Base-by-base conservation (phyloP, 2,329 filamentous ascomycete genomes). In the Lecanicillium sp. region DNA sequence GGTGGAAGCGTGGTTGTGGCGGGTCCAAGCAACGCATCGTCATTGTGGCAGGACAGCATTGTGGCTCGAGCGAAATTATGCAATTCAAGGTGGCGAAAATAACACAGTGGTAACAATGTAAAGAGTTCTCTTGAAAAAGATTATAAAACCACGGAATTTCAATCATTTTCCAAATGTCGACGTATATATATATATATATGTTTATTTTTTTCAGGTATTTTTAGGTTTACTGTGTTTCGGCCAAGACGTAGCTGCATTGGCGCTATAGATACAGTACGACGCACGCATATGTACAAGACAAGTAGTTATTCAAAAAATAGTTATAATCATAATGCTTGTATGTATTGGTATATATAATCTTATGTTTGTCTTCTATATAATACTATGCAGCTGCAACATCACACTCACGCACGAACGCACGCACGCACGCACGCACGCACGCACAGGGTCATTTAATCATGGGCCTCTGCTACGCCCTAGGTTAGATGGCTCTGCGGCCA, bases 401-500 rank as follows among this genome's bases (percentile, higher is more conserved):
- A 15, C 14, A 10, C 32, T 52, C 45, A 51, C 23, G 49, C 54
- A n/a, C n/a, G n/a, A n/a, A n/a, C n/a, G n/a, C n/a, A n/a, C n/a
- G n/a, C n/a, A n/a, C n/a, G n/a, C n/a, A n/a, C 33, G 11, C 14
- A 10, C 32, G 51, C 45, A 51, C 23, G 49, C 54, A 24, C 44
- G 21, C 12, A 27, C 15, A 21, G 19, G 33, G 43, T 38, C 33
- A 45, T 29, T 29, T 14, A 45, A n/a, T 12, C 12, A 37, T n/a
- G 15, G 30, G 32, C 19, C 35, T 6, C 7, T 6, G 29, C 24
- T 14, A 23, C 14, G 23, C 21, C 15, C 6, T 5, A 42, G 41
- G 32, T 42, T 49, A 53, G 35, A 48, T 40, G 37, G 52, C 60
- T 44, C 65, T 59, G 56, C 58, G 66, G 19, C 65, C 66, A 58